Conservation (phyloP, 1,284 basidiomycete species). For the Xerocomus cyaneibrunnescens region DNA sequence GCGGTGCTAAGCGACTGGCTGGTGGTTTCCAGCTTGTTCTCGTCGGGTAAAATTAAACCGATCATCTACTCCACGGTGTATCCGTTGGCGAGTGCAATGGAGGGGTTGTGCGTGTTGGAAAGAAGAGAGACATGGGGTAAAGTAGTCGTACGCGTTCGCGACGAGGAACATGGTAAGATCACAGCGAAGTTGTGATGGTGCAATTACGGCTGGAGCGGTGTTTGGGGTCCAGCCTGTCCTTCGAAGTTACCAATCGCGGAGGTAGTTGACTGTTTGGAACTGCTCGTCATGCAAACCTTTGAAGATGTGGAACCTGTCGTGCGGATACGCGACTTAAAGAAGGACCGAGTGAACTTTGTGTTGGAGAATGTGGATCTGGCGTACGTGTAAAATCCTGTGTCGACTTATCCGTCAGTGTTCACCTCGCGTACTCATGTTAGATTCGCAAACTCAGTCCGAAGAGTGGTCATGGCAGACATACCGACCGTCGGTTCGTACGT, state of each 20-base stretch:
- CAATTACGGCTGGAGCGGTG: constrained; percentile 11
- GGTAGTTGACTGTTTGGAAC: neutral
- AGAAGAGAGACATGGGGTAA: constrained; percentile 93
- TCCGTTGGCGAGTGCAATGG: constrained; percentile 53
- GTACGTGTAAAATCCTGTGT: constrained; percentile 43
- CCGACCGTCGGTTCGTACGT: constrained; percentile 80
- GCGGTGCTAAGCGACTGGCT: constrained; percentile 3
- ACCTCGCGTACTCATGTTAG: constrained; percentile 38
- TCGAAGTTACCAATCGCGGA: no score
- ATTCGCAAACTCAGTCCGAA: constrained; percentile 85
- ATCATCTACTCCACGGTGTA: constrained; percentile 75
- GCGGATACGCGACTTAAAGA: constrained; percentile 75
- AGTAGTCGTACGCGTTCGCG: constrained; percentile 67
- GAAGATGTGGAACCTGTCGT: constrained; percentile 65
- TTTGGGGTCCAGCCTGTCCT: constrained; percentile 22
- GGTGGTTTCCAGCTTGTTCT: constrained; percentile 54
- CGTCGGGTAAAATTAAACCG: constrained; percentile 66
- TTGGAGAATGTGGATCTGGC: constrained; percentile 92
- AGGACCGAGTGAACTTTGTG: constrained; percentile 83
- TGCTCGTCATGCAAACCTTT: constrained; percentile 31
- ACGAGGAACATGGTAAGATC: constrained; percentile 34
- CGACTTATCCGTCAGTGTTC: constrained; percentile 8
- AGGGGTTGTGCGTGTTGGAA: constrained; percentile 74
- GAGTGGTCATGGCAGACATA: constrained; percentile 94
- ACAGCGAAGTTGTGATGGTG: constrained; percentile 36